A percentile compares a stretch with the other conserved stretches of the same genome.
Evolutionary conservation across 176 grass and related monocot genomes (phyloP).

Genomic region (Olyra latifolia): DNA sequence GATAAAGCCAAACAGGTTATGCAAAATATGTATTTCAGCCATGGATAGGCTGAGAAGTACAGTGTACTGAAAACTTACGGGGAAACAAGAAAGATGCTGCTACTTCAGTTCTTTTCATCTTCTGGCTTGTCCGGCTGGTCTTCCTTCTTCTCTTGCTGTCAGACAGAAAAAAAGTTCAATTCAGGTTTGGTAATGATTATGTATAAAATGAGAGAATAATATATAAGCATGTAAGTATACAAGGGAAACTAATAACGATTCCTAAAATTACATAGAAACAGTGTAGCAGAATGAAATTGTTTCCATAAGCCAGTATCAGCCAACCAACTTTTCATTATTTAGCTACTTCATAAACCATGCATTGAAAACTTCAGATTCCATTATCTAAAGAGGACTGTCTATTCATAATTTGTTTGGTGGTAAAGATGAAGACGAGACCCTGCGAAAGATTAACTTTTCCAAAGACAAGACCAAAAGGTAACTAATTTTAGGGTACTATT

Average conservation of each 20-base stretch:
- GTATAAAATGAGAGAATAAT: background rate
- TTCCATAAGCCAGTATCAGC: slow-evolving; percentile 6
- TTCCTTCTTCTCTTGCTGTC: slow-evolving; percentile 74
- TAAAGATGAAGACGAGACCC: background rate
- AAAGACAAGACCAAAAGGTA: background rate
- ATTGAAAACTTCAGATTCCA: background rate
- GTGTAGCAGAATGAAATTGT: background rate
- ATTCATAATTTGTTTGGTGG: background rate
- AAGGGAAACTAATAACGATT: background rate
- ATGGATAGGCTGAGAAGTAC: background rate
- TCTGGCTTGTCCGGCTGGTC: slow-evolving; percentile 55
- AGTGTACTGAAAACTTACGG: slow-evolving; percentile 27
- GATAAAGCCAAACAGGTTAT: background rate
- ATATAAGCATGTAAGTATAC: slow-evolving; percentile 1
- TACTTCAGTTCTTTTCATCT: slow-evolving; percentile 59
- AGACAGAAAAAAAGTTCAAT: background rate
- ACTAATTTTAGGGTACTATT: background rate
- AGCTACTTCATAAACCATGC: background rate
- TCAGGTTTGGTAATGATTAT: slow-evolving; percentile 18
- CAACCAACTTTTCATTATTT: background rate
- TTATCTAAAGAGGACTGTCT: background rate
- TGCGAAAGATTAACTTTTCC: background rate
- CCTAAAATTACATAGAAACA: background rate
- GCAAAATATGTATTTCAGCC: slow-evolving; percentile 2
- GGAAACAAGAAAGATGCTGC: background rate